phyloP scores from a whole-genome alignment of 257 asterid genomes.

The Ehretia macrophylla region DNA sequence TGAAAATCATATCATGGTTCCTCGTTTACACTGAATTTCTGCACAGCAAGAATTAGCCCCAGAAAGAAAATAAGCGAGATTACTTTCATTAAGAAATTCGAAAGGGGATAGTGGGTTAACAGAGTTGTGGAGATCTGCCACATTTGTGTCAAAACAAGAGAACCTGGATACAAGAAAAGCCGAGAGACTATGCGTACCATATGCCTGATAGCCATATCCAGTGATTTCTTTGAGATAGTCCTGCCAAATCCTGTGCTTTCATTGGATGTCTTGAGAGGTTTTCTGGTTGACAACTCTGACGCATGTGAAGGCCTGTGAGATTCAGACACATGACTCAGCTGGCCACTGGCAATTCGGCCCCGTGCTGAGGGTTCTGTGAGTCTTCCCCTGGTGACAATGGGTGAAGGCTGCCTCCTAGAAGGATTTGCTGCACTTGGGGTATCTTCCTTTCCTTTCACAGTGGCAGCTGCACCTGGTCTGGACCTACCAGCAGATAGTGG shows the following conservation, averaged over 20 bases:
- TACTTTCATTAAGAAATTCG: not conserved
- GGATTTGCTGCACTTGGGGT: slow-evolving; percentile 32
- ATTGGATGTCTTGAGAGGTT: slow-evolving; percentile 65
- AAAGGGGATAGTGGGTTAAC: not conserved
- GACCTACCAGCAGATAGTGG: slow-evolving; percentile 96
- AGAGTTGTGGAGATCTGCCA: not conserved
- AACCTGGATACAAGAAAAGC: not conserved
- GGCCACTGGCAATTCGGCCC: slow-evolving; percentile 58
- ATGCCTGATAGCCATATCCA: slow-evolving; percentile 88
- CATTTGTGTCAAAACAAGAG: not conserved
- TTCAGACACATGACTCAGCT: slow-evolving; percentile 43
- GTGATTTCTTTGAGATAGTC: slow-evolving; percentile 83
- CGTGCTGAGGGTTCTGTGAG: slow-evolving; percentile 62
- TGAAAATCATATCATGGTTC: not conserved
- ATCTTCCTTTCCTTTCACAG: slow-evolving; percentile 55
- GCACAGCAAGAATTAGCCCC: too few relatives aligned
- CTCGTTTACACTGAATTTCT: not conserved
- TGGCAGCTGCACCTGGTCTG: slow-evolving; percentile 59
- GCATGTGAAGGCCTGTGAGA: slow-evolving; percentile 36
- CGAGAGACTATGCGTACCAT: slow-evolving; percentile 54
- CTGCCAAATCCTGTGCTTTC: slow-evolving; percentile 86
- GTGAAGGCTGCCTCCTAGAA: slow-evolving; percentile 74
- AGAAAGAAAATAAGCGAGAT: not conserved
- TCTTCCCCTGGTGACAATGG: slow-evolving; percentile 74
- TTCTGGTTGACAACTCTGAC: slow-evolving; percentile 55